Evolutionary conservation across 768 basidiomycete genomes (phyloP), one percentile per base, ranked within the genome.

Genomic region (Trametes cinnabarina): DNA sequence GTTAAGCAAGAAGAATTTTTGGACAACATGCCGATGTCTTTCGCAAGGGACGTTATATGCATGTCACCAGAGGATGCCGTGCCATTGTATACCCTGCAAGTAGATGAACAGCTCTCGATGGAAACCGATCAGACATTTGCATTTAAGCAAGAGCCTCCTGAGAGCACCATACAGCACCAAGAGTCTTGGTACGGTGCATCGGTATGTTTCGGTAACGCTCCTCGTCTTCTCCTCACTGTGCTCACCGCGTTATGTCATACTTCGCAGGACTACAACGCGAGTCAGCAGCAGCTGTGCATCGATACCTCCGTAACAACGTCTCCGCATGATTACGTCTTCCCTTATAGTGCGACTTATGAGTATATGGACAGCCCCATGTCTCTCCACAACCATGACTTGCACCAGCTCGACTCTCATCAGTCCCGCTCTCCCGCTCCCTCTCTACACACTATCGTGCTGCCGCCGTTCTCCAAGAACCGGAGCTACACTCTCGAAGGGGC

Each of bases 401-500:
- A 51, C 22, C 34, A 55, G 25, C n/a, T 7, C 9, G 19, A 42
- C 17, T 23, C 39, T 32, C 35, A 6, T 3, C 23, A 9, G 23
- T 14, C 56, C 15, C 40, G 14, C 9, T 43, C 55, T 14, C 46
- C 55, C 32, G 28, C 12, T n/a, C 42, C 30, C 14, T 46, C 42
- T n/a, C 19, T 48, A 1, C 34, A 37, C 39, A 39, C 43, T 23
- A 44, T 32, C 47, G 4, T 34, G 17, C 40, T 25, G 19, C 55
- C 40, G 15, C 44, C 26, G 23, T 44, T 39, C n/a, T 14, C 44
- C 42, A 51, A 54, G 19, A 52, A 49, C 14, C 53, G 63, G 3
- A 58, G 55, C 35, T 64, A 64, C 60, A 64, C 63, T 3, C 63
- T 64, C 54, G 63, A 61, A 30, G 53, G 55, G n/a, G 63, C 63